phyloP scores from a whole-genome alignment of 2,329 filamentous ascomycete species.

The Fusarium duplospermum region DNA sequence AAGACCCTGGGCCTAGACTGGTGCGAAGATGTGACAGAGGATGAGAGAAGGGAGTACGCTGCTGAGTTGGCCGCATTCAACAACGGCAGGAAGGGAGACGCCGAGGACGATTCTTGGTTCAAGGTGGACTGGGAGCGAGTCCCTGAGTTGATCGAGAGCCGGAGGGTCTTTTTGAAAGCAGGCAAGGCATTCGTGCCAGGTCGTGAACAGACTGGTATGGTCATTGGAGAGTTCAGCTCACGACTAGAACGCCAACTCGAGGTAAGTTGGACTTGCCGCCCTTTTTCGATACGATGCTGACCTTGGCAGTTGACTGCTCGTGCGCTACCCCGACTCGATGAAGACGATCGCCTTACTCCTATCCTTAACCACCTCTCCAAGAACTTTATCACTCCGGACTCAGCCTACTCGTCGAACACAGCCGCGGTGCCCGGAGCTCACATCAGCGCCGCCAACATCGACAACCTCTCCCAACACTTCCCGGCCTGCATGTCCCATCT shows the following conservation, averaged over 20 bases:
- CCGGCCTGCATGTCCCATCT: slow-evolving; percentile 95
- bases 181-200: slow-evolving; percentile 94
- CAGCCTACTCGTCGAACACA: slow-evolving; percentile 75
- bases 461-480: slow-evolving; percentile 83
- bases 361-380: slow-evolving; percentile 85
- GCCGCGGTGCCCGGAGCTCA: slow-evolving; percentile 75
- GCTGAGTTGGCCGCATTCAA: slow-evolving; percentile 68
- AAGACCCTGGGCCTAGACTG: slow-evolving; percentile 82
- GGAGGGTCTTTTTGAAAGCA: slow-evolving; percentile 79
- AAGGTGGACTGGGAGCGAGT: slow-evolving; percentile 97
- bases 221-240: slow-evolving; percentile 85
- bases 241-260: slow-evolving; percentile 85
- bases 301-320: slow-evolving; percentile 80
- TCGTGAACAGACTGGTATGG: slow-evolving; percentile 88
- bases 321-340: slow-evolving; percentile 89
- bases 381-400: slow-evolving; percentile 93
- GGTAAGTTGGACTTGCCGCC: slow-evolving; percentile 57
- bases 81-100: slow-evolving; percentile 50
- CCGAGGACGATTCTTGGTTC: slow-evolving; percentile 89
- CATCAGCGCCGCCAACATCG: slow-evolving; percentile 83
- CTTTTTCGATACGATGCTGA: background rate
- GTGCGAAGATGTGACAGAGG: slow-evolving; percentile 86
- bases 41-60: slow-evolving; percentile 76
- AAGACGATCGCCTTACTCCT: slow-evolving; percentile 87
- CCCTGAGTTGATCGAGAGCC: slow-evolving; percentile 85